Percentiles rank a stretch among this genome's conserved stretches.
phyloP scores from a whole-genome alignment of 495 filamentous ascomycete genomes.

The Hypoxylon trugodes region DNA sequence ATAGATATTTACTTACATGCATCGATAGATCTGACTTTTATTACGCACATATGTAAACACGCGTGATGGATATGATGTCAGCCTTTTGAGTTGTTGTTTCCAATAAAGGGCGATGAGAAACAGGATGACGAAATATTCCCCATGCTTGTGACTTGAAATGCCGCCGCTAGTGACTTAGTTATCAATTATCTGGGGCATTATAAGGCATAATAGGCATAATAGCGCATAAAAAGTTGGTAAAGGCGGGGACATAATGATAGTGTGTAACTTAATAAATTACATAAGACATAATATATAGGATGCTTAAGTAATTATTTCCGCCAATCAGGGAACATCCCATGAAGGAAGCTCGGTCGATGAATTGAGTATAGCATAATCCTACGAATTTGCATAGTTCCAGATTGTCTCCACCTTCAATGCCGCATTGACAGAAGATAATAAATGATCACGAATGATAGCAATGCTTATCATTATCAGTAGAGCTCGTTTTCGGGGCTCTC shows the following conservation, averaged over 20 bases:
- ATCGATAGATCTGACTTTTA: conserved; percentile 5
- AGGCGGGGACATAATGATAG: neutral
- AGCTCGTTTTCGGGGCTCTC: too few species aligned
- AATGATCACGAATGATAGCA: neutral
- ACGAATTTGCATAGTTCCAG: too few species aligned
- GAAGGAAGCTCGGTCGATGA: too few species aligned
- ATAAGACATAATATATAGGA: neutral
- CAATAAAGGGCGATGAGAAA: conserved; percentile 13
- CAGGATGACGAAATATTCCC: conserved; percentile 27
- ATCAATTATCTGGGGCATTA: neutral
- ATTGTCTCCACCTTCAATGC: too few species aligned
- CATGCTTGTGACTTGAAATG: conserved; percentile 19
- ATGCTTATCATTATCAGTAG: conserved; percentile 4
- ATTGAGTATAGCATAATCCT: too few species aligned
- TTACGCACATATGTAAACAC: conserved; percentile 11
- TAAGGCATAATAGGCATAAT: neutral
- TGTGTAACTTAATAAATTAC: neutral
- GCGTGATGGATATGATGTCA: conserved; percentile 32
- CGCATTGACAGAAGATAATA: conserved; percentile 4
- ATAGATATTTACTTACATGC: neutral
- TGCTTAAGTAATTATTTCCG: neutral
- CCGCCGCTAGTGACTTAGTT: conserved; percentile 14
- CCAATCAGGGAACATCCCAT: conserved; percentile 6
- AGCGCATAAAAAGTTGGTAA: neutral
- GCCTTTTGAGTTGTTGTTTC: conserved; percentile 16